Base-by-base conservation (phyloP, 2,329 filamentous ascomycete species). In the Xylariaceae sp. region DNA sequence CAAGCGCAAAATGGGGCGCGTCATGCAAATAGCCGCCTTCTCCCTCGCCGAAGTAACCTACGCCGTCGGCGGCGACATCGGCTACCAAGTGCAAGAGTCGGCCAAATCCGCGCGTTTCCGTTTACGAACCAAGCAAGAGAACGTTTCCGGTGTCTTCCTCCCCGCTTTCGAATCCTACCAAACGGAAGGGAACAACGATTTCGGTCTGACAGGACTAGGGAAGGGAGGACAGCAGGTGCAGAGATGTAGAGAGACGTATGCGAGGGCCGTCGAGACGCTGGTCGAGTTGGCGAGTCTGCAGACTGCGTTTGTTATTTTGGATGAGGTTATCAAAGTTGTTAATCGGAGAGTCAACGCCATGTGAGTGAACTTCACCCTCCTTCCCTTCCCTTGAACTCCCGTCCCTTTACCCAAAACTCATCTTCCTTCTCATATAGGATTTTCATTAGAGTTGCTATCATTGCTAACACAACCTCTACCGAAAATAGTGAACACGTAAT, bases 21-120 rank as follows among this genome's bases (percentile, higher is more conserved):
- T 98, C 29, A 98, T 98, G 93, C 92, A 97, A 69, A 95, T 98
- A 63, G 93, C 93, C 33, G 91, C 93, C 37, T 97, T 98, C 72
- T 97, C 92, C 35, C 79, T 98, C 16, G 93, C 93, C 49, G 93
- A 97, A 72, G 93, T 98, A 45, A 95, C 90, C 39, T 98, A 98
- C 63, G 93, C 93, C 21, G 90, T 96, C 22, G 93, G 93, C 52
- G 90, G 92, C 61, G 88, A 95, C 62, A 95, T 98, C 60, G 87
- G 86, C 51, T 98, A 95, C 71, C 93, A 98, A 72, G 88, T 98
- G 56, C 91, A 96, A 65, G 93, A 98, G 68, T 95, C 90, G 1
- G 93, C 89, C 50, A 92, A 93, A 68, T 84, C 88, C 45, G 93
- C 93, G 42, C 85, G 91, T 37, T 97, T 98, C 74, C 83, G 93